A percentile compares a stretch with the other conserved stretches of the same genome.
These are phyloP conservation scores for Astrephomene gubernaculifera DNA, from an alignment of 139 green algal species.

Conservation along the genomic window DNA sequence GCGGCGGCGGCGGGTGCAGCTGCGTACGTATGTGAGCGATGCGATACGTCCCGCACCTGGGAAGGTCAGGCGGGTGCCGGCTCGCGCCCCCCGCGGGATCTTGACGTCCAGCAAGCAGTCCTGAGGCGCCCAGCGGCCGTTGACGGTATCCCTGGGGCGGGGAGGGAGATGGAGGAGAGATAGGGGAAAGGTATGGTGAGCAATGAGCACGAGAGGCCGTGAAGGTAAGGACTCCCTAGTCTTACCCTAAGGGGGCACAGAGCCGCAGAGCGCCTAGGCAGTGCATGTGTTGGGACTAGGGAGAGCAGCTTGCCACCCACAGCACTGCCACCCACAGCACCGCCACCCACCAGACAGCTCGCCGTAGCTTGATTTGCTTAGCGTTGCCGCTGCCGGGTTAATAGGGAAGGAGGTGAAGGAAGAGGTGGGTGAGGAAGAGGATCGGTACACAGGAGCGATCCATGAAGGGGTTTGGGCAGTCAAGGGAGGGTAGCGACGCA, in stretches of 20 bases:
- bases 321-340: not conserved
- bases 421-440: no score
- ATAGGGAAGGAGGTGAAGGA: not conserved
- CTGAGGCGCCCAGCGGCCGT: not conserved
- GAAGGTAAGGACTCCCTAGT: no score
- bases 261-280: no score
- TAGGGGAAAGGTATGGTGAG: not conserved
- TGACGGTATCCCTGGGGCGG: not conserved
- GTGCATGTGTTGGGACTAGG: no score
- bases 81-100: not conserved
- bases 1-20: no score
- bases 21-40: no score
- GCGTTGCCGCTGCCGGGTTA: not conserved
- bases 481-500: no score
- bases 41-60: constrained; percentile 6
- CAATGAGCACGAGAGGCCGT: no score
- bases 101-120: not conserved
- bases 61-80: constrained; percentile 15
- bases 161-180: not conserved
- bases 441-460: no score
- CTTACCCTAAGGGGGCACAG: no score
- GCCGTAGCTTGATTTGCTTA: not conserved
- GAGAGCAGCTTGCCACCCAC: not conserved
- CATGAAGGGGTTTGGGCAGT: no score
- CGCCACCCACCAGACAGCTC: constrained; percentile 17